These are phyloP conservation scores for Crithidia brevicula DNA, from an alignment of 208 protist species.

Conservation along the genomic window DNA sequence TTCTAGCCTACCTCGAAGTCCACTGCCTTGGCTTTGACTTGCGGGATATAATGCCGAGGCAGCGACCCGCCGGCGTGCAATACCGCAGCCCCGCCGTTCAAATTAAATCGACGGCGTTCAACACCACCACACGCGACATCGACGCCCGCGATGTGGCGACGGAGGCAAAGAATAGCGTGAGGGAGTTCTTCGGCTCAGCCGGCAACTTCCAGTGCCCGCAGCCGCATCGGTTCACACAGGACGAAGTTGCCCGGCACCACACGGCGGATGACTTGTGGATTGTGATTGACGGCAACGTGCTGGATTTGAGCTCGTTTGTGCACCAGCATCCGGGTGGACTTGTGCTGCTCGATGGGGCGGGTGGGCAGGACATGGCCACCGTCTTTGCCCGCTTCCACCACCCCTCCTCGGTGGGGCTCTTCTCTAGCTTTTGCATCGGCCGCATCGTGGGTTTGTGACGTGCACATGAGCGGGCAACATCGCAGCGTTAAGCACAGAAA, in stretches of 20 bases:
- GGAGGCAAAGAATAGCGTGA: conserved; percentile 20
- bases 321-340: conserved; percentile 66
- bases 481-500: too few relatives aligned
- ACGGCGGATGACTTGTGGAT: conserved; percentile 66
- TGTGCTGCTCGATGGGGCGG: conserved; percentile 60
- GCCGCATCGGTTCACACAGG: conserved; percentile 38
- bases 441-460: conserved; percentile 13
- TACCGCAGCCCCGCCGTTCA: too few relatives aligned
- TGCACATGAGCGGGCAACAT: too few relatives aligned
- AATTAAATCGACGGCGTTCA: too few relatives aligned
- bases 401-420: conserved; percentile 43
- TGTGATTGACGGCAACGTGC: conserved; percentile 73
- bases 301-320: conserved; percentile 71
- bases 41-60: too few relatives aligned
- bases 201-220: conserved; percentile 59
- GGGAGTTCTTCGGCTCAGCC: conserved; percentile 40
- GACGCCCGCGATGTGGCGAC: conserved; percentile 6
- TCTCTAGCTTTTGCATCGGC: conserved; percentile 75
- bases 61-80: too few relatives aligned
- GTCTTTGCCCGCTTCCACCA: conserved; percentile 66
- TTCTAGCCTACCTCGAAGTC: too few relatives aligned
- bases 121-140: too few relatives aligned
- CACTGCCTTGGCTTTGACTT: too few relatives aligned
- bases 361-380: conserved; percentile 59
- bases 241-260: conserved; percentile 57